Conservation (phyloP, 108 stramenopile genomes). For the Fistulifera pelliculosa region DNA sequence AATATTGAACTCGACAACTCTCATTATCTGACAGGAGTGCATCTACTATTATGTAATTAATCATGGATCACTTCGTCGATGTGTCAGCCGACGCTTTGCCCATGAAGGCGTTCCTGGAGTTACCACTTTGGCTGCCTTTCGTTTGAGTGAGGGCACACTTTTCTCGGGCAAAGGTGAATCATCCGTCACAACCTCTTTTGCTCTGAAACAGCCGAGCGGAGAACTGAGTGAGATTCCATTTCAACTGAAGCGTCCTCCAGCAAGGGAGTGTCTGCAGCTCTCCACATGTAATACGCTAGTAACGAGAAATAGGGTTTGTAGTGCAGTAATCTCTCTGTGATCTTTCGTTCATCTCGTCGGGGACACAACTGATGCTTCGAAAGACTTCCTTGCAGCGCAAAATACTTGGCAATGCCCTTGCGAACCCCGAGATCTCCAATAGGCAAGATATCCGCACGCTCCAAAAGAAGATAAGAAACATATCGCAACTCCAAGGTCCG, state of each 20-base stretch:
- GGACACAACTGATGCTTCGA: slow-evolving; percentile 21
- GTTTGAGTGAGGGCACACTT: too few species aligned
- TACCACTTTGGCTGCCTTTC: too few species aligned
- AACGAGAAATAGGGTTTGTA: slow-evolving; percentile 38
- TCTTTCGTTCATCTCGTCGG: slow-evolving; percentile 25
- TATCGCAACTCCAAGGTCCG: slow-evolving; percentile 59
- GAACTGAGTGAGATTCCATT: too few species aligned
- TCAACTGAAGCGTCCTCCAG: not conserved
- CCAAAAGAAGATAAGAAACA: slow-evolving; percentile 54
- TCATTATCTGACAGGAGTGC: too few species aligned
- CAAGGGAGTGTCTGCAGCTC: slow-evolving; percentile 18
- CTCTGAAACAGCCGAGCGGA: too few species aligned
- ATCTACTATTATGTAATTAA: too few species aligned
- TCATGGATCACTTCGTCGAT: too few species aligned
- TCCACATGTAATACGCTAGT: slow-evolving; percentile 46
- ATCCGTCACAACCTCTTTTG: too few species aligned
- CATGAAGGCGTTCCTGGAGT: too few species aligned
- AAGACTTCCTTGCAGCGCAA: slow-evolving; percentile 15
- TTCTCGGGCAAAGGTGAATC: too few species aligned
- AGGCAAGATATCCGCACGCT: slow-evolving; percentile 37
- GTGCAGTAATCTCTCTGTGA: slow-evolving; percentile 13
- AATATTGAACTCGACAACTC: too few species aligned
- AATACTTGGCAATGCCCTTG: slow-evolving; percentile 34
- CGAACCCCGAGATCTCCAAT: slow-evolving; percentile 61
- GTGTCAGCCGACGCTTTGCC: too few species aligned